Conservation (phyloP, 2,329 filamentous ascomycete genomes). For the Fusarium bactridioides region DNA sequence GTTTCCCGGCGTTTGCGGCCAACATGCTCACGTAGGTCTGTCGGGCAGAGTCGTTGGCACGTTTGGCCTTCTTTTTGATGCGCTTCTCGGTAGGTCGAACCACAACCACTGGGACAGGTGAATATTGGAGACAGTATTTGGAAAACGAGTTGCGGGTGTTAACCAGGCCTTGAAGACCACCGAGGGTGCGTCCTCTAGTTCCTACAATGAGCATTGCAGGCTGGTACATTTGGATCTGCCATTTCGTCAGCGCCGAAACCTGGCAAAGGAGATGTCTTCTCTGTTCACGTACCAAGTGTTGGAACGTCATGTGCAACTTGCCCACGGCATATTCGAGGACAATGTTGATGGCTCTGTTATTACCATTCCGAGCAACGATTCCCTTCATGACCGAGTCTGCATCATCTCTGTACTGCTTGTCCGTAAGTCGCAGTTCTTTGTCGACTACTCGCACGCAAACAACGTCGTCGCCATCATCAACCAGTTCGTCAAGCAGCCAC, state of each 20-base stretch:
- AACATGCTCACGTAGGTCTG: slow-evolving; percentile 82
- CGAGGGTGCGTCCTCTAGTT: slow-evolving; percentile 83
- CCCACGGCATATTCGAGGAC: slow-evolving; percentile 88
- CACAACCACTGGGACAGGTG: slow-evolving; percentile 90
- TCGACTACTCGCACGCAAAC: slow-evolving; percentile 90
- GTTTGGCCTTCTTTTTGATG: slow-evolving; percentile 88
- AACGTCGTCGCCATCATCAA: slow-evolving; percentile 93
- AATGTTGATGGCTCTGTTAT: slow-evolving; percentile 84
- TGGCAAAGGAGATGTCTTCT: neutral
- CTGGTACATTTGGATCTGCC: slow-evolving; percentile 87
- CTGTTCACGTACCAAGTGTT: slow-evolving; percentile 74
- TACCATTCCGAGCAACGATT: slow-evolving; percentile 80
- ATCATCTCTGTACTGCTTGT: slow-evolving; percentile 77
- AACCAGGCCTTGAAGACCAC: slow-evolving; percentile 85
- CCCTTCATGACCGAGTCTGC: slow-evolving; percentile 77
- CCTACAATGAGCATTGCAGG: slow-evolving; percentile 92
- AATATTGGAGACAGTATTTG: slow-evolving; percentile 94
- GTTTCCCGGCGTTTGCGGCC: slow-evolving; percentile 65
- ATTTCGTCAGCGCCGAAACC: slow-evolving; percentile 2
- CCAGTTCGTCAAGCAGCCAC: slow-evolving; percentile 90
- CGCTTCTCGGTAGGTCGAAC: slow-evolving; percentile 88
- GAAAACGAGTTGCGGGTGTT: slow-evolving; percentile 83
- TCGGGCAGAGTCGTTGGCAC: slow-evolving; percentile 76
- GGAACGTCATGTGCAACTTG: slow-evolving; percentile 89
- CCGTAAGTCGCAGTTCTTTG: slow-evolving; percentile 76